Evolutionary conservation across 2,329 filamentous ascomycete species (phyloP), one percentile per base, ranked within the genome.

Genomic region (Thelonectria blattea): DNA sequence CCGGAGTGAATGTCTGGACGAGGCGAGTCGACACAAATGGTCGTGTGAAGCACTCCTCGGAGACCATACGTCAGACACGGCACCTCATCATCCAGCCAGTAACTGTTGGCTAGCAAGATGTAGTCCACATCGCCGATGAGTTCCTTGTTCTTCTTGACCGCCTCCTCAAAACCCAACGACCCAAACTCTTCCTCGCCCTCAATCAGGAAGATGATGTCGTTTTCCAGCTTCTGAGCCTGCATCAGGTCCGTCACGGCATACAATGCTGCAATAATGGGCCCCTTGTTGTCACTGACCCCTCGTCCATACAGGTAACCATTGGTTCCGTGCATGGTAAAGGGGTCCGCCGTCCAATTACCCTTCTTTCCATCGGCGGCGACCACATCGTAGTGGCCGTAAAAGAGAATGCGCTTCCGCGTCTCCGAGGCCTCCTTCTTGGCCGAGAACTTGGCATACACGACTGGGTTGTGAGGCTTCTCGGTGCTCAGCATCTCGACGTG

Each of bases 381-480:
- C 2, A 99, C 93, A 72, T 99, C 95, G 79, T 99, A 99, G 74
- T 99, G 95, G 0, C 96, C 95, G 72, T 99, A 99, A 74, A 99
- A 99, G 0, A 99, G 80, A 9, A 98, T 91, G 30, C 92, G 93
- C 78, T 95, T 97, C 17, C 91, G 85, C 24, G 86, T 81, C 24
- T 85, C 83, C 0, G 85, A 79, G 1, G 87, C 85, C 11, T 87
- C 83, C 61, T 84, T 87, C 75, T 88, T 95, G 4, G 90, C 93
- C 46, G 86, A 86, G 74, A 99, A 99, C 61, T 89, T 91, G 42
- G 95, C 95, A 67, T 91, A 90, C 0, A 99, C 93, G n/a, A 99
- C 89, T 0, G 95, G 95, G 72, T 98, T 98, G 68, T 91, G 89
- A 30, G 84, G 82, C 67, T 91, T 87, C 34, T 89, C 86, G 0